These are phyloP conservation scores for Powellomyces hirtus DNA, from an alignment of 192 early-diverging fungal genomes.

Conservation along the genomic window DNA sequence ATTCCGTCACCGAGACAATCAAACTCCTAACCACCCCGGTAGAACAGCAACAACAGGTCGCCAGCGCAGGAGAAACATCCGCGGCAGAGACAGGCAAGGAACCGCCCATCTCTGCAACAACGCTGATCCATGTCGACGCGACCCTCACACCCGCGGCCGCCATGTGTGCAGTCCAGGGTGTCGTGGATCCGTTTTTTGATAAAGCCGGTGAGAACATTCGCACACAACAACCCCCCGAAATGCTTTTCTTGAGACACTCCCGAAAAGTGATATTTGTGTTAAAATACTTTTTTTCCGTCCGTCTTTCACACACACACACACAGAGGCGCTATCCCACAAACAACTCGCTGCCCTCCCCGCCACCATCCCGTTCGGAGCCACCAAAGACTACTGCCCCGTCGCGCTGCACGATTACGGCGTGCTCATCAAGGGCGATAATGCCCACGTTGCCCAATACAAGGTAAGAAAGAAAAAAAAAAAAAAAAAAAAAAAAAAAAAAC, in stretches of 20 bases:
- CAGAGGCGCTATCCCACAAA: constrained; percentile 20
- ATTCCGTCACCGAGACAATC: constrained; percentile 38
- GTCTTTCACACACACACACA: neutral
- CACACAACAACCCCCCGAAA: no score
- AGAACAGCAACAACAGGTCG: neutral
- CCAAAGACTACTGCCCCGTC: constrained; percentile 54
- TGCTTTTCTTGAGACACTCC: no score
- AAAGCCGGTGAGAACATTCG: constrained; percentile 33
- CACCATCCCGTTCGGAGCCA: constrained; percentile 40
- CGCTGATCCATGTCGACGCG: constrained; percentile 31
- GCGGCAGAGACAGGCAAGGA: constrained; percentile 20
- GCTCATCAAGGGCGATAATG: constrained; percentile 38
- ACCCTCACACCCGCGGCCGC: constrained; percentile 20
- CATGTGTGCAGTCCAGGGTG: constrained; percentile 31
- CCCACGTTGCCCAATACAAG: constrained; percentile 37
- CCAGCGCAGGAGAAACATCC: neutral
- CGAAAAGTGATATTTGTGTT: no score
- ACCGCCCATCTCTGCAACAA: no score
- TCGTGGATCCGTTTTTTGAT: constrained; percentile 47
- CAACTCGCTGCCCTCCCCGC: constrained; percentile 27
- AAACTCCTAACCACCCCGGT: no score
- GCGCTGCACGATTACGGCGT: constrained; percentile 34
- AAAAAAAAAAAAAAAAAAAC: no score
- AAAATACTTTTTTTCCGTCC: no score
- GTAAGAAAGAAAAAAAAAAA: constrained; percentile 11